Base-by-base conservation (phyloP, 345 rosid species). In the Sapria himalayana region DNA sequence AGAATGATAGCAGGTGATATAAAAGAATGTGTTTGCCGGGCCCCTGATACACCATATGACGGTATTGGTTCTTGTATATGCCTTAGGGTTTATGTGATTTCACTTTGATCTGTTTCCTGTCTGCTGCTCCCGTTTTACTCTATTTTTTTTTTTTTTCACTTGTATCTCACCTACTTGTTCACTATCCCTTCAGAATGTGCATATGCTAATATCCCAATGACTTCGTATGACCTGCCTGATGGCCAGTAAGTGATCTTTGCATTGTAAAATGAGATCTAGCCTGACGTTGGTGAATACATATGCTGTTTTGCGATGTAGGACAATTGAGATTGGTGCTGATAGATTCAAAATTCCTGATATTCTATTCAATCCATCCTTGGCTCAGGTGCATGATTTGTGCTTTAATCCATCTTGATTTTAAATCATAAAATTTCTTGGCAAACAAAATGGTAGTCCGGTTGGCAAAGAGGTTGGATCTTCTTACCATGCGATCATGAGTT, bases 211-310 rank as follows among this genome's bases (percentile, higher is more conserved):
- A 84, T 91, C 58, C 99, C 95, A 19, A 91, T 73, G 71, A 91
- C 99, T 38, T 70, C 95, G 5, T 91, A 91, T 37, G 99, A 91
- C 71, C 93, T 91, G 61, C 99, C 99, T 44, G 99, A 91, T 73
- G 99, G 99, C 75, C 99, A 77, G 99, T 84, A 67, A 80, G 95
- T 61, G n/a, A n/a, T 24, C 48, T 51, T 37, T 43, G 20, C 38
- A 41, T 21, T 14, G 11, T 23, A 16, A 58, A 27, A 31, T 37
- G 25, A 21, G 15, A 24, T 13, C 7, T 17, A 9, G 21, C 15
- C 17, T 46, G 13, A 21, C 19, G 4, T 25, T 13, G 2, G 3
- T 48, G 25, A 18, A 48, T 17, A 7, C 11, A 12, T 31, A 10
- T 3, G 29, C 9, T 9, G 18, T 10, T 16, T 5, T 48, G 35